Base-by-base conservation (phyloP, 129 eudicot species). In the Flaveria sonorensis region DNA sequence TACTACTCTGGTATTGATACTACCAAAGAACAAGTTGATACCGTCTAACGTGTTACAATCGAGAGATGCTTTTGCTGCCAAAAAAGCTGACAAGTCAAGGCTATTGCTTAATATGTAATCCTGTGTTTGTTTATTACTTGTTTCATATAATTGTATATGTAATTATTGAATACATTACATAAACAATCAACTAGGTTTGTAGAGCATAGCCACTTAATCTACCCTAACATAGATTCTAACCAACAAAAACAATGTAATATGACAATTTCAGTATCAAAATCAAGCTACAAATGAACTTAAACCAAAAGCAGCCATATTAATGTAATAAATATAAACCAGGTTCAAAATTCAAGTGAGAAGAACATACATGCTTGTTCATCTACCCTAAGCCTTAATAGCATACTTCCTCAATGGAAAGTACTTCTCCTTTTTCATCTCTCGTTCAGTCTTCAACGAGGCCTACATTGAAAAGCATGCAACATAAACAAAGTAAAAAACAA, bases 351-450 rank as follows among this genome's bases (percentile, higher is more conserved):
- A 80, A 43, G 74, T 61, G 32, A 60, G 3, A 19, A 36, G 19
- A 21, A 24, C 57, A 46, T 64, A 16, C 14, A 63, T 63, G 16
- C 62, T 21, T 30, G 39, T 2, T 62, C 23, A 72, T 51, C 74
- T 66, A 75, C 21, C 77, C 73, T 77, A 88, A 51, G 81, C 93
- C 78, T 84, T 86, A 16, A 88, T 88, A 67, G 90, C 88, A 77
- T 81, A 88, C 82, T 86, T 88, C 70, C 93, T 84, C 84, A 84
- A 12, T 16, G 93, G 93, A 26, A 86, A 88, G 70, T 88, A 88
- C 88, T 81, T 86, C 64, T 88, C 93, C 65, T 84, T 88, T 84
- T 88, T 88, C 77, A 86, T 88, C 81, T 88, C 85, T n/a, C 85
- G 72, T 62, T 88, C 90, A 0, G 90, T 86, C 83, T 88, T 88